Evolutionary conservation across 768 basidiomycete species (phyloP), one percentile per base, ranked within the genome.

Genomic region (Postia placenta): DNA sequence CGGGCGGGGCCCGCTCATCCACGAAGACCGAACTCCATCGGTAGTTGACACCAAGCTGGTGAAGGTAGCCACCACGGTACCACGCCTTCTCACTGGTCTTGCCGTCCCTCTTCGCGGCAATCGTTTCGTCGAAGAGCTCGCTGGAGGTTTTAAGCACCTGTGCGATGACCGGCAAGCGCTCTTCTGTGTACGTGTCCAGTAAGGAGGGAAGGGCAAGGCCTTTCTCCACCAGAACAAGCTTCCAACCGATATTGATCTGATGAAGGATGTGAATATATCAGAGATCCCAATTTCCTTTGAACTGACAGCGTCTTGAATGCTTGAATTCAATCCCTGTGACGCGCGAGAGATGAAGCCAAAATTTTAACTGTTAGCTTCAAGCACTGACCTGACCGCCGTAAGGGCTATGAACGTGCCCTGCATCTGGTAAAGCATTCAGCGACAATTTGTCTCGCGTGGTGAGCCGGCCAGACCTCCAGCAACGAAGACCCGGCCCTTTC

Each of bases 1-100:
- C 48, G 11, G 24, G 23, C 4, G 20, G 35, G 11, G 42, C 35
- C 25, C 55, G 24, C 7, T 55, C 70, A 45, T 80, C 78, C 11
- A 74, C 26, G 1, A 79, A 64, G 24, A 78, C 67, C 0, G 71
- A 53, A 56, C 78, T 79, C 61, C 71, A 69, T 11, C 80, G 69
- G 54, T 74, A 80, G 60, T 80, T 81, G 36, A 80, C 67, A 5
- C 75, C 76, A 27, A 79, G 69, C 60, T 75, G 74, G 15, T 60
- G 52, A 3, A 76, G 49, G 1, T 58, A 44, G 17, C 45, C 57
- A 20, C 48, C 48, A 14, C 48, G 17, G 19, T 30, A 5, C 48
- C 48, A 49, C 11, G 55, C 14, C 17, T 25, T n/a, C 27, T 30
- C 42, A 27, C 39, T 24, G 12, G 5, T 20, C 3, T 24, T 26